Percentiles rank a stretch among this genome's conserved stretches.
Evolutionary conservation across 2,329 filamentous ascomycete species (phyloP).

Genomic region (Magnaporthiopsis poae): DNA sequence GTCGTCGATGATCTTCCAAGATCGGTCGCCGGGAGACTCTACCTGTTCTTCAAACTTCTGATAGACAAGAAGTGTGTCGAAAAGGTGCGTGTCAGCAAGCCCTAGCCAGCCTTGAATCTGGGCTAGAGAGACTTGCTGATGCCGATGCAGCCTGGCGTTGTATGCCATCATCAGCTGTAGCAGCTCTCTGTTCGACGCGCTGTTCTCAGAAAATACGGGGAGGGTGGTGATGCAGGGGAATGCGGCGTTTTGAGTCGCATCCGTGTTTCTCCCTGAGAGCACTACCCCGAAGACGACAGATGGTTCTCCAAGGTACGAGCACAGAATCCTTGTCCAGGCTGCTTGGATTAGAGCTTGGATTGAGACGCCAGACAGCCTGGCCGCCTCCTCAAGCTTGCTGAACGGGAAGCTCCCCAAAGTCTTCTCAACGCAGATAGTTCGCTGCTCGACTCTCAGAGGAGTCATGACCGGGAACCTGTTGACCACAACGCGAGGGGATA

Average conservation of each 20-base stretch:
- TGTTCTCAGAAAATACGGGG: slow-evolving; percentile 55
- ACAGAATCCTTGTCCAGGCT: slow-evolving; percentile 66
- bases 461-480: slow-evolving; percentile 70
- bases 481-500: slow-evolving; percentile 43
- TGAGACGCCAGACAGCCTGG: slow-evolving; percentile 52
- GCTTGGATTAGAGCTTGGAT: slow-evolving; percentile 67
- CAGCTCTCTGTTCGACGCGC: slow-evolving; percentile 43
- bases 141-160: slow-evolving; percentile 54
- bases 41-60: slow-evolving; percentile 45
- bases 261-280: slow-evolving; percentile 61
- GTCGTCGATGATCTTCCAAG: slow-evolving; percentile 56
- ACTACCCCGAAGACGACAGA: slow-evolving; percentile 71
- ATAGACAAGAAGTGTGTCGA: slow-evolving; percentile 79
- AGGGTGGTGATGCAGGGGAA: slow-evolving; percentile 79
- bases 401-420: slow-evolving; percentile 30
- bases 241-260: slow-evolving; percentile 46
- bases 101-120: slow-evolving; percentile 66
- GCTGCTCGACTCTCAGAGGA: slow-evolving; percentile 40
- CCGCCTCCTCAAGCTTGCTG: slow-evolving; percentile 42
- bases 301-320: slow-evolving; percentile 65
- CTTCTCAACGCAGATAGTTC: slow-evolving; percentile 25
- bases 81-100: slow-evolving; percentile 54
- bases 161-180: slow-evolving; percentile 54
- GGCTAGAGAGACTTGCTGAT: slow-evolving; percentile 62
- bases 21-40: background rate